Evolutionary conservation across 2,329 filamentous ascomycete species (phyloP).

Genomic region (Sporothrix mexicana): DNA sequence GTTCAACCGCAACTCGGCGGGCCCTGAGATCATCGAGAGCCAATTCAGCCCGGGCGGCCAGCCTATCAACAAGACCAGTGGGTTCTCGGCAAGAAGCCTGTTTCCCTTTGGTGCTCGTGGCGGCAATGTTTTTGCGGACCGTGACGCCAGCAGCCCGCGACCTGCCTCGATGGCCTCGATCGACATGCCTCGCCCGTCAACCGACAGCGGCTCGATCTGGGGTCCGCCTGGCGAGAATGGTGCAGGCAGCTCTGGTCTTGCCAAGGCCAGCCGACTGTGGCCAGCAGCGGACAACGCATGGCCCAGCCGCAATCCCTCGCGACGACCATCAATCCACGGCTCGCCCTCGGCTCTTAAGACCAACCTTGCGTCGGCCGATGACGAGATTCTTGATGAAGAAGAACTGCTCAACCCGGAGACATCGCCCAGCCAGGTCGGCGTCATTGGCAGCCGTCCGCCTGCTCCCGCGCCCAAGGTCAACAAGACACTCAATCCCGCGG

Average conservation of each 20-base stretch:
- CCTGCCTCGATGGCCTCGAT: slow-evolving; percentile 72
- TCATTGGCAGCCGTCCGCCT: slow-evolving; percentile 78
- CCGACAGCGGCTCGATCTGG: slow-evolving; percentile 78
- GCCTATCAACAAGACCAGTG: slow-evolving; percentile 42
- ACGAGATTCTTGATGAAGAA: slow-evolving; percentile 66
- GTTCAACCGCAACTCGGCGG: slow-evolving; percentile 61
- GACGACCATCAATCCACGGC: slow-evolving; percentile 80
- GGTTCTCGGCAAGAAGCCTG: slow-evolving; percentile 52
- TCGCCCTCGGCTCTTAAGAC: slow-evolving; percentile 69
- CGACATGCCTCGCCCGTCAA: slow-evolving; percentile 77
- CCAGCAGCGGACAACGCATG: slow-evolving; percentile 64
- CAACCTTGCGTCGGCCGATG: slow-evolving; percentile 66
- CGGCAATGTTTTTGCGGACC: slow-evolving; percentile 55
- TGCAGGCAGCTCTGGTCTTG: slow-evolving; percentile 42
- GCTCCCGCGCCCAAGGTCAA: slow-evolving; percentile 47
- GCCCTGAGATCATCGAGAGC: slow-evolving; percentile 52
- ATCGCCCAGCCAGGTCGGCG: slow-evolving; percentile 64
- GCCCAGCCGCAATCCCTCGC: slow-evolving; percentile 71
- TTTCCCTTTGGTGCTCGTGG: slow-evolving; percentile 59
- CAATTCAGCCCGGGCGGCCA: slow-evolving; percentile 36
- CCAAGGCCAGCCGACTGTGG: slow-evolving; percentile 68
- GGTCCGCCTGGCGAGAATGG: slow-evolving; percentile 59
- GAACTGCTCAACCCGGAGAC: slow-evolving; percentile 59
- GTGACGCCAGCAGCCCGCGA: slow-evolving; percentile 65
- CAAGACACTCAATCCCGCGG: slow-evolving; percentile 78